phyloP scores from a whole-genome alignment of 345 rosid species.

The Populus alba region DNA sequence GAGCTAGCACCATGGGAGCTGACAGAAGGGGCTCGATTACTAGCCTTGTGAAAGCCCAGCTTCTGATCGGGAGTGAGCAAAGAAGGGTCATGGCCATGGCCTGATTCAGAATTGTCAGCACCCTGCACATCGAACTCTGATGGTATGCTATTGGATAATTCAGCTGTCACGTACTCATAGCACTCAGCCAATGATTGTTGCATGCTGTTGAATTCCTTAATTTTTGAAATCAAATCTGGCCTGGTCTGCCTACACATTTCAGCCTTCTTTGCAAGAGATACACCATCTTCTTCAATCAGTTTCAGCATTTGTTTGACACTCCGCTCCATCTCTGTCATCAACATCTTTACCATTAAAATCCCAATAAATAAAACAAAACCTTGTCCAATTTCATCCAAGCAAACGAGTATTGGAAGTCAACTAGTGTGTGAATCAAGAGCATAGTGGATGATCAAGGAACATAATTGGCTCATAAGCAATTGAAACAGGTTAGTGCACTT shows the following conservation, averaged over 20 bases:
- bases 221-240: constrained; percentile 57
- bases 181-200: constrained; percentile 71
- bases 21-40: constrained; percentile 59
- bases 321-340: constrained; percentile 55
- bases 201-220: constrained; percentile 67
- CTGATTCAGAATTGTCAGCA: constrained; percentile 47
- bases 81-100: constrained; percentile 35
- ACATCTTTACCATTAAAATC: background rate
- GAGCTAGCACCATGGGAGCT: constrained; percentile 56
- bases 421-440: background rate
- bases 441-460: no score
- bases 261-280: constrained; percentile 74
- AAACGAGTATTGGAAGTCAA: no score
- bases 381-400: no score
- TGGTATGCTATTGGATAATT: constrained; percentile 48
- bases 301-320: constrained; percentile 59
- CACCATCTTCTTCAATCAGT: constrained; percentile 69
- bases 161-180: constrained; percentile 65
- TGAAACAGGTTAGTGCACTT: background rate
- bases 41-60: constrained; percentile 42
- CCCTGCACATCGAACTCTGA: constrained; percentile 58
- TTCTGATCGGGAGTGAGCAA: constrained; percentile 51
- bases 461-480: background rate
- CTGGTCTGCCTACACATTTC: constrained; percentile 68
- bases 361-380: background rate